phyloP scores from a whole-genome alignment of 352 stramenopile species.

The Phytophthora citrophthora region DNA sequence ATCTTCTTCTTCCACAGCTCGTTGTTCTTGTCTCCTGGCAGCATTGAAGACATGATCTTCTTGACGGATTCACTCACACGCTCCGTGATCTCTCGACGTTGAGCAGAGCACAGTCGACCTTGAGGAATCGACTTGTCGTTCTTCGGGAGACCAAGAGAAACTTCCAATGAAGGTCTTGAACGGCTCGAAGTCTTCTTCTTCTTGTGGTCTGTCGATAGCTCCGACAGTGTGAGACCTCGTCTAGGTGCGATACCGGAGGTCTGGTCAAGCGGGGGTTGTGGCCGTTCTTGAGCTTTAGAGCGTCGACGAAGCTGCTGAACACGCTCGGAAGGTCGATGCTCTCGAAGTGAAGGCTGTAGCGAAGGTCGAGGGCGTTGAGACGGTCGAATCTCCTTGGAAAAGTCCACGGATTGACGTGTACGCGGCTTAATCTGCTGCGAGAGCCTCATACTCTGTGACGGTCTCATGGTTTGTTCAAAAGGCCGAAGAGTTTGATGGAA shows the following conservation, averaged over 20 bases:
- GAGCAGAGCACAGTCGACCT: slow-evolving; percentile 4
- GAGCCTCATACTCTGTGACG: slow-evolving; percentile 12
- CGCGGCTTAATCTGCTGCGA: slow-evolving; percentile 10
- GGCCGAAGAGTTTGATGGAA: slow-evolving; percentile 21
- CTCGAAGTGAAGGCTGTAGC: not conserved
- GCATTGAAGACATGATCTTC: slow-evolving; percentile 47
- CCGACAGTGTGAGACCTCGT: slow-evolving; percentile 5
- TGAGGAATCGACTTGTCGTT: not conserved
- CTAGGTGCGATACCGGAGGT: slow-evolving; percentile 5
- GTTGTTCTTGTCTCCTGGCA: slow-evolving; percentile 32
- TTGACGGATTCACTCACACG: slow-evolving; percentile 31
- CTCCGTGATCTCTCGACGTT: slow-evolving; percentile 23
- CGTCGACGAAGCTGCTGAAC: not conserved
- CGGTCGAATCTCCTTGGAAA: slow-evolving; percentile 10
- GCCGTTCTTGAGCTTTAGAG: slow-evolving; percentile 1
- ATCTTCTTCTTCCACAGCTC: slow-evolving; percentile 49
- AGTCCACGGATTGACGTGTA: slow-evolving; percentile 5
- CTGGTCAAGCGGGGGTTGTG: not conserved
- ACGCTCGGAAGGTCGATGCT: slow-evolving; percentile 1
- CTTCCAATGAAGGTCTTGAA: slow-evolving; percentile 7
- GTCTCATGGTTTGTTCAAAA: slow-evolving; percentile 26
- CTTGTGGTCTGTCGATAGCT: slow-evolving; percentile 8
- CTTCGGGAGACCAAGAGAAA: slow-evolving; percentile 9
- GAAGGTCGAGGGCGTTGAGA: slow-evolving; percentile 4
- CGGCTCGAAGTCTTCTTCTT: slow-evolving; percentile 3